These are phyloP conservation scores for Ganoderma lucidum DNA, from an alignment of 1,284 basidiomycete genomes.

Conservation along the genomic window DNA sequence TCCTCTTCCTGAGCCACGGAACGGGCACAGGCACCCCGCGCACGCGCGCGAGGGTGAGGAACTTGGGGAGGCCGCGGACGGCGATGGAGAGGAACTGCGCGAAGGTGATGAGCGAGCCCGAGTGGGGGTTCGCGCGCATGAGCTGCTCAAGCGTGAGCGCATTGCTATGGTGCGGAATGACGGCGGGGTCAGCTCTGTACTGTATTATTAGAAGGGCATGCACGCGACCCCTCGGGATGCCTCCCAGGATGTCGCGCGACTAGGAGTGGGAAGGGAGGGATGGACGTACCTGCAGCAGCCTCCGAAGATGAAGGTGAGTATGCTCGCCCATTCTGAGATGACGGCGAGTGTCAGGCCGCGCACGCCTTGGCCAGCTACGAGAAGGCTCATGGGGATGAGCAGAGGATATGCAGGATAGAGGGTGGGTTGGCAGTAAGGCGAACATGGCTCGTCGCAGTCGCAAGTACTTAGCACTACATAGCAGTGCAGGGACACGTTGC, in stretches of 20 bases:
- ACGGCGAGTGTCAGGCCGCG: slow-evolving; percentile 36
- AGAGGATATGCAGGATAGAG: slow-evolving; percentile 1
- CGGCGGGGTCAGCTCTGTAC: neutral
- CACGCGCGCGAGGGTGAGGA: slow-evolving; percentile 44
- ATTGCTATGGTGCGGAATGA: slow-evolving; percentile 54
- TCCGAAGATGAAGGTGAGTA: slow-evolving; percentile 59
- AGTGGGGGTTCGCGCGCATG: slow-evolving; percentile 65
- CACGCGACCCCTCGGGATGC: slow-evolving; percentile 21
- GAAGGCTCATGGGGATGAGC: slow-evolving; percentile 22
- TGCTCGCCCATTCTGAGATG: slow-evolving; percentile 51
- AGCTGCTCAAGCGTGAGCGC: slow-evolving; percentile 76
- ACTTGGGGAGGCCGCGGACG: slow-evolving; percentile 68
- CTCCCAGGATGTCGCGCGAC: neutral
- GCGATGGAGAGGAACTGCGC: slow-evolving; percentile 85
- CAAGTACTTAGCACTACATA: neutral
- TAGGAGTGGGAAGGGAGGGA: neutral
- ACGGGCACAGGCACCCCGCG: slow-evolving; percentile 33
- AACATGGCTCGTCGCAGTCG: neutral
- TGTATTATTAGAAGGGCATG: neutral
- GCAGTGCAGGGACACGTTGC: slow-evolving; percentile 23
- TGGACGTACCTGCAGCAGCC: slow-evolving; percentile 65
- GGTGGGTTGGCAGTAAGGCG: neutral
- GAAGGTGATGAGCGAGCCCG: slow-evolving; percentile 86
- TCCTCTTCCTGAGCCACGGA: slow-evolving; percentile 63
- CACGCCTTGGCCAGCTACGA: slow-evolving; percentile 18